Evolutionary conservation across 148 eudicot genomes (phyloP).

Genomic region (Rhododendron ferrugineum): DNA sequence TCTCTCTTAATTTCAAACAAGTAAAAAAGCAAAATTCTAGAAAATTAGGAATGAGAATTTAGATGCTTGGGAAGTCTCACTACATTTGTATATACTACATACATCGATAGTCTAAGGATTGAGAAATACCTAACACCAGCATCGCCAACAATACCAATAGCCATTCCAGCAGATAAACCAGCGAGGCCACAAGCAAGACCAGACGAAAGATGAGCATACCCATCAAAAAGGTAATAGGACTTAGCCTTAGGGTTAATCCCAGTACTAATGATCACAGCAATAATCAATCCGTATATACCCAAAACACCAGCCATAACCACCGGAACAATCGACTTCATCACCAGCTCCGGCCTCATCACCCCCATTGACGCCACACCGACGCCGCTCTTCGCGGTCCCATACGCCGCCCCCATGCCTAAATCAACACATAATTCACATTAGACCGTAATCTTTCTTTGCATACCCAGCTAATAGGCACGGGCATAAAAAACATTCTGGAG

Average conservation of each 20-base stretch:
- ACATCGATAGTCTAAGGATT: not conserved
- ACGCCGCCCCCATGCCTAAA: constrained; percentile 22
- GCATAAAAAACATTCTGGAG: not conserved
- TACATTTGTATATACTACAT: not conserved
- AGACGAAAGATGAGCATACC: constrained; percentile 17
- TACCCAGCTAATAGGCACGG: not conserved
- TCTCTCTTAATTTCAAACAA: too few species aligned
- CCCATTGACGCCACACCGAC: constrained; percentile 26
- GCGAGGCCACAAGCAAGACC: constrained; percentile 20
- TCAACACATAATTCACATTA: not conserved
- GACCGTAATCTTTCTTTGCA: not conserved
- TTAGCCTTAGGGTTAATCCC: constrained; percentile 23
- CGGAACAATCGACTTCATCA: constrained; percentile 23
- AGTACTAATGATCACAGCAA: constrained; percentile 22
- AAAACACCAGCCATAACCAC: constrained; percentile 26
- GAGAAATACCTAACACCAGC: constrained; percentile 18
- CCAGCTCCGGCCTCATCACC: constrained; percentile 22
- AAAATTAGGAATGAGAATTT: not conserved
- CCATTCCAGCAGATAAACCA: constrained; percentile 19
- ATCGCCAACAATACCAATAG: constrained; percentile 19
- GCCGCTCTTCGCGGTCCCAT: constrained; percentile 24
- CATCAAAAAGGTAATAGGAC: constrained; percentile 19
- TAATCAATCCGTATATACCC: constrained; percentile 22
- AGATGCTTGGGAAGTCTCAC: not conserved
- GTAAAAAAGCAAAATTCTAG: not conserved